A percentile compares a stretch with the other conserved stretches of the same genome.
Evolutionary conservation across 192 early-diverging fungal genomes (phyloP).

Genomic region (Podochytrium sp.): DNA sequence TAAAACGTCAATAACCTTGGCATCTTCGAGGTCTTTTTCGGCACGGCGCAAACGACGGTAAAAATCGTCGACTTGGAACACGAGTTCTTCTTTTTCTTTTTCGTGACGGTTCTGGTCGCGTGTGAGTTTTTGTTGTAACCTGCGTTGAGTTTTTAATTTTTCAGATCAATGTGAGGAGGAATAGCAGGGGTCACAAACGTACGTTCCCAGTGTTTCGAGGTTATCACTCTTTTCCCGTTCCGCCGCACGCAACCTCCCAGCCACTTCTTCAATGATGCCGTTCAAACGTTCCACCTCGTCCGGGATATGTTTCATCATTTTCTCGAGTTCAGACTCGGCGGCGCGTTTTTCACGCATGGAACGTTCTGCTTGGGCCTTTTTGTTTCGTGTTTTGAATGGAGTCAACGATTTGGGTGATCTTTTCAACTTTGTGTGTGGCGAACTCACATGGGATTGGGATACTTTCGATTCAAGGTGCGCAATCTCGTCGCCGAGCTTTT

Average conservation of each 20-base stretch:
- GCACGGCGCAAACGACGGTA: constrained; percentile 44
- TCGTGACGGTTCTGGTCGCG: constrained; percentile 51
- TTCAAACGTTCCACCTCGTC: constrained; percentile 50
- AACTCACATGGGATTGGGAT: constrained; percentile 33
- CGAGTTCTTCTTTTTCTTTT: constrained; percentile 48
- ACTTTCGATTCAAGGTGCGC: constrained; percentile 38
- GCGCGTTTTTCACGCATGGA: constrained; percentile 56
- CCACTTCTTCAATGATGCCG: constrained; percentile 49
- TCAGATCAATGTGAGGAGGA: neutral
- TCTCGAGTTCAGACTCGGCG: constrained; percentile 54
- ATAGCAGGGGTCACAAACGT: no score
- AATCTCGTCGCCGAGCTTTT: constrained; percentile 39
- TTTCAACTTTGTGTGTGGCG: constrained; percentile 16
- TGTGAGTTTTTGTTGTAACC: constrained; percentile 43
- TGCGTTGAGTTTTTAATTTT: constrained; percentile 6
- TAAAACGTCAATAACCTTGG: constrained; percentile 35
- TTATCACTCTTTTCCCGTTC: constrained; percentile 45
- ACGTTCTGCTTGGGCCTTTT: constrained; percentile 42
- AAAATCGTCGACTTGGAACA: constrained; percentile 41
- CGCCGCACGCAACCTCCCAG: constrained; percentile 30
- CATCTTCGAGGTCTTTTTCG: constrained; percentile 52
- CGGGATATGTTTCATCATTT: constrained; percentile 48
- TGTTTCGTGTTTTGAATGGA: neutral
- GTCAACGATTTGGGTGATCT: neutral
- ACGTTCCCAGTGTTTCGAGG: constrained; percentile 42